These are phyloP conservation scores for Aegilops sharonensis DNA, from an alignment of 176 grass and related monocot species.

Conservation along the genomic window DNA sequence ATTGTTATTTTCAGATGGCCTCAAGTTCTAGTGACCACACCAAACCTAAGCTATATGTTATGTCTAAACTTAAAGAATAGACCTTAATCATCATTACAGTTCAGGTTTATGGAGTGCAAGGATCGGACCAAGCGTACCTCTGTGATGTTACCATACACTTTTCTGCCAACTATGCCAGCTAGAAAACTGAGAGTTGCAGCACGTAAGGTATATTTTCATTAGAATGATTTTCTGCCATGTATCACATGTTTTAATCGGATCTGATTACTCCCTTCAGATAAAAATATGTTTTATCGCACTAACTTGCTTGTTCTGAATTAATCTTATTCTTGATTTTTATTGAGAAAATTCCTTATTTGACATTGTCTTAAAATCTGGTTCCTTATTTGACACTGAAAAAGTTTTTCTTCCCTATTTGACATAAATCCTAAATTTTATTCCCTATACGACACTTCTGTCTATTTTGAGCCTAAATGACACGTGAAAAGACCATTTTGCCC, in stretches of 20 bases:
- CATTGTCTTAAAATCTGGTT: too few relatives aligned
- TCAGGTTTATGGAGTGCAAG: conserved; percentile 99
- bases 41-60: conserved; percentile 12
- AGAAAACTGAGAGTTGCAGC: conserved; percentile 73
- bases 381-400: too few relatives aligned
- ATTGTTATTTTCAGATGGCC: not conserved
- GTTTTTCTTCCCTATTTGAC: too few relatives aligned
- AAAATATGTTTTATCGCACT: not conserved
- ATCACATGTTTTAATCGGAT: conserved; percentile 11
- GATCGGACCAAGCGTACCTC: conserved; percentile 73
- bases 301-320: conserved; percentile 13
- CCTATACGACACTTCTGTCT: too few relatives aligned
- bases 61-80: conserved; percentile 30
- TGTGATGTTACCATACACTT: conserved; percentile 78
- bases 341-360: too few relatives aligned
- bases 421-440: too few relatives aligned
- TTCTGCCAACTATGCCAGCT: conserved; percentile 79
- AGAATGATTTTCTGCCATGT: conserved; percentile 3
- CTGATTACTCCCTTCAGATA: not conserved
- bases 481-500: too few relatives aligned
- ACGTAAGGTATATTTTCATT: conserved; percentile 52
- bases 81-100: conserved; percentile 71
- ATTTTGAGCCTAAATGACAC: too few relatives aligned
- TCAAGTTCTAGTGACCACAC: not conserved
- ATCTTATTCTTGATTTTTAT: conserved; percentile 1